phyloP scores from a whole-genome alignment of 2,329 filamentous ascomycete species.

The Knoxdaviesia proteae region DNA sequence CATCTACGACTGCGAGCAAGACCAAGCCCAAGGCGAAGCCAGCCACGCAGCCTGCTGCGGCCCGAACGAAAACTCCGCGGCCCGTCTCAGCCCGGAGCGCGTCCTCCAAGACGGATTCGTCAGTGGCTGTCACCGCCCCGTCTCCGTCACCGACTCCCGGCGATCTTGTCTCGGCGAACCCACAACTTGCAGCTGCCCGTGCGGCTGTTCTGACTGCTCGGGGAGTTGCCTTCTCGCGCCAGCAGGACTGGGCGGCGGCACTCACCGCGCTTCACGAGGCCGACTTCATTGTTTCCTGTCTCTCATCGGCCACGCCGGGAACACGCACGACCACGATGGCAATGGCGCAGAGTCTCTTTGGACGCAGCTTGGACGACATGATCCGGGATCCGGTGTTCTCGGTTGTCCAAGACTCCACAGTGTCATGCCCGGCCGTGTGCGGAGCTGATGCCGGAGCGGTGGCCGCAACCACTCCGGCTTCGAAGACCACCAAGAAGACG shows the following conservation, averaged over 20 bases:
- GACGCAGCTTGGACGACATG: slow-evolving; percentile 51
- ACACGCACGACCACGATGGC: no score
- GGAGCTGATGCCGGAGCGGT: slow-evolving; percentile 7
- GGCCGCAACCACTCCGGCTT: background rate
- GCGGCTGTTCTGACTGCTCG: slow-evolving; percentile 20
- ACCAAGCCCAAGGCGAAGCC: slow-evolving; percentile 4
- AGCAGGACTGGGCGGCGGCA: slow-evolving; percentile 37
- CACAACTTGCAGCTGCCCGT: slow-evolving; percentile 17
- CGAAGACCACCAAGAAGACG: background rate
- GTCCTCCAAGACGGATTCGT: no score
- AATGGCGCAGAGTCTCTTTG: slow-evolving; percentile 29
- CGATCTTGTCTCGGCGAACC: background rate
- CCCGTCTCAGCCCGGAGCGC: no score
- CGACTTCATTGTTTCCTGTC: no score
- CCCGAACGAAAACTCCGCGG: slow-evolving; percentile 1
- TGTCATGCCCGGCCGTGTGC: slow-evolving; percentile 59
- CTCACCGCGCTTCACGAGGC: slow-evolving; percentile 29
- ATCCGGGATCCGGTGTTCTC: slow-evolving; percentile 68
- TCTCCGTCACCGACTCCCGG: slow-evolving; percentile 4
- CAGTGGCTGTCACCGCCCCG: slow-evolving; percentile 7
- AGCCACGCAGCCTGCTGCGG: slow-evolving; percentile 5
- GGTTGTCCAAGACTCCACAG: slow-evolving; percentile 76
- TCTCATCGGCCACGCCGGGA: no score
- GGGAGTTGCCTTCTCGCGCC: slow-evolving; percentile 16
- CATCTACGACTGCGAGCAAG: slow-evolving; percentile 8